These are phyloP conservation scores for Trichoderma hamatum DNA, from an alignment of 2,329 filamentous ascomycete genomes.

Conservation along the genomic window DNA sequence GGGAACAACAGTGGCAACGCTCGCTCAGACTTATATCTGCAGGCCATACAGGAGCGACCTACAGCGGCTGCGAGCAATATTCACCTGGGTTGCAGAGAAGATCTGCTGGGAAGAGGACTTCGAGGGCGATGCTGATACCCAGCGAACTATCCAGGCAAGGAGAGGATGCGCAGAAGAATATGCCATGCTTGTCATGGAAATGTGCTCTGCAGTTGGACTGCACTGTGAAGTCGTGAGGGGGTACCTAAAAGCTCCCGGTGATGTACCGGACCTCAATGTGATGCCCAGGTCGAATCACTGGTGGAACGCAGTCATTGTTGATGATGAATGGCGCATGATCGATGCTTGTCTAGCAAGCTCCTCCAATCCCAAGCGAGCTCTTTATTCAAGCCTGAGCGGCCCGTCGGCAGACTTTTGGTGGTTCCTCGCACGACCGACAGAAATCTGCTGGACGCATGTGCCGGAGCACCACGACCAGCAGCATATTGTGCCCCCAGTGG, in stretches of 20 bases:
- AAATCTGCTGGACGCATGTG: slow-evolving; percentile 95
- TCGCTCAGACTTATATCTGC: slow-evolving; percentile 91
- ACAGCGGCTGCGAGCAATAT: slow-evolving; percentile 89
- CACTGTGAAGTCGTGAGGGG: slow-evolving; percentile 85
- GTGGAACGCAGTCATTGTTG: slow-evolving; percentile 94
- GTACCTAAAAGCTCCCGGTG: slow-evolving; percentile 88
- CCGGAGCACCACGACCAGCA: slow-evolving; percentile 86
- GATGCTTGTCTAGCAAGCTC: slow-evolving; percentile 91
- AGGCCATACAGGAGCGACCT: slow-evolving; percentile 93
- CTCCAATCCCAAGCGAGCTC: slow-evolving; percentile 77
- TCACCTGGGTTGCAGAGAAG: slow-evolving; percentile 96
- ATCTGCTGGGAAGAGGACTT: slow-evolving; percentile 95
- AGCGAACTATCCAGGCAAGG: slow-evolving; percentile 80
- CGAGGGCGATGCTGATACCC: slow-evolving; percentile 80
- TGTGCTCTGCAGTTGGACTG: slow-evolving; percentile 89
- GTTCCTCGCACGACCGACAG: slow-evolving; percentile 85
- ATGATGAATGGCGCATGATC: slow-evolving; percentile 95
- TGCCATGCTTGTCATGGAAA: slow-evolving; percentile 83
- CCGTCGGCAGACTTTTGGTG: slow-evolving; percentile 84
- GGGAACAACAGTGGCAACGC: slow-evolving; percentile 75
- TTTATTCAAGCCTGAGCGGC: slow-evolving; percentile 73
- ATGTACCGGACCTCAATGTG: slow-evolving; percentile 76
- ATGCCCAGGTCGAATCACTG: slow-evolving; percentile 92
- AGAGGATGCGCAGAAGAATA: slow-evolving; percentile 89
- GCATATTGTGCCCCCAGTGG: slow-evolving; percentile 86